Evolutionary conservation across 176 grass and related monocot species (phyloP).

Genomic region (Musa acuminata): DNA sequence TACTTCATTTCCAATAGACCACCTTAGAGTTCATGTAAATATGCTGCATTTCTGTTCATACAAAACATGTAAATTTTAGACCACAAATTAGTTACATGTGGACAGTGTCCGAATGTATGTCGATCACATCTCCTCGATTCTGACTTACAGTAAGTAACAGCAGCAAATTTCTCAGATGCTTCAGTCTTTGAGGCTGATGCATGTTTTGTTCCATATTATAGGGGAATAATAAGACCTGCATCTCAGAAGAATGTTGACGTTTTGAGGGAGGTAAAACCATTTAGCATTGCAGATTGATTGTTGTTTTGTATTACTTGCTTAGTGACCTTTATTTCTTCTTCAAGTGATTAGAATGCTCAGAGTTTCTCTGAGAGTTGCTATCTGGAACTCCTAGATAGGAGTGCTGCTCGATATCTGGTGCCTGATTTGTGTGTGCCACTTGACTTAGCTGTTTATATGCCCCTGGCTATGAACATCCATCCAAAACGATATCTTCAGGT

Average conservation of each 20-base stretch:
- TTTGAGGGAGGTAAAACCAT: constrained; percentile 70
- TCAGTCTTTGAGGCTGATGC: neutral
- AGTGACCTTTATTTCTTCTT: constrained; percentile 44
- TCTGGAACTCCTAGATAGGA: constrained; percentile 55
- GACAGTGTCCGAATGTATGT: neutral
- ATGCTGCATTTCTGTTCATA: neutral
- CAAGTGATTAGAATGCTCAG: constrained; percentile 74
- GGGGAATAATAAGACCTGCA: constrained; percentile 73
- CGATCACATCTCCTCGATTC: too few relatives aligned
- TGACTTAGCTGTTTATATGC: constrained; percentile 78
- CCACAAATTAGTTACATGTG: neutral
- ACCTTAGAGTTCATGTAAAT: neutral
- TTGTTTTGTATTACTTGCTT: neutral
- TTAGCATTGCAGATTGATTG: neutral
- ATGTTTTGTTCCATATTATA: constrained; percentile 15
- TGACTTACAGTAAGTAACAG: neutral
- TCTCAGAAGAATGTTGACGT: constrained; percentile 57
- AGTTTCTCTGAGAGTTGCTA: constrained; percentile 68
- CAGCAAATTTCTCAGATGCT: neutral
- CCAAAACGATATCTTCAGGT: constrained; percentile 90
- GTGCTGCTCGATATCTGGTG: constrained; percentile 40
- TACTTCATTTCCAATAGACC: neutral
- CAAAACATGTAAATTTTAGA: neutral
- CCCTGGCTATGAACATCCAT: constrained; percentile 59
- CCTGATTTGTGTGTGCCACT: constrained; percentile 62